phyloP scores from a whole-genome alignment of 2,329 filamentous ascomycete genomes.

The Talaromyces albobiverticillius region DNA sequence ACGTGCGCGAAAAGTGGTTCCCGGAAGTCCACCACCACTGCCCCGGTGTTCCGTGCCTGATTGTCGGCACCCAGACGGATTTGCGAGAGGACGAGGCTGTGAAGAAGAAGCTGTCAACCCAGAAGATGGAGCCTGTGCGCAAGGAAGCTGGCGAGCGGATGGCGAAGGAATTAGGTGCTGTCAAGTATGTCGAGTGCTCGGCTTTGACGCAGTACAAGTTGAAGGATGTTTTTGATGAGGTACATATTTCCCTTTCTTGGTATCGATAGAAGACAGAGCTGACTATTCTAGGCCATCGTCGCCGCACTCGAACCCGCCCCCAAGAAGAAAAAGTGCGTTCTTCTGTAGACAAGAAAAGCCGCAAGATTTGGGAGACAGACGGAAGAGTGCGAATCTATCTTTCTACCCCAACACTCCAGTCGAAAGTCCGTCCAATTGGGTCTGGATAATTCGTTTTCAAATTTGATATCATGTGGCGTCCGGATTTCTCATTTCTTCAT shows the following conservation, averaged over 20 bases:
- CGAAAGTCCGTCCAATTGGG: not conserved
- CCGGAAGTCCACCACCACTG: slow-evolving; percentile 99
- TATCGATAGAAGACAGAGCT: no score
- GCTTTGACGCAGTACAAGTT: slow-evolving; percentile 97
- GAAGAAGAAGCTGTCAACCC: slow-evolving; percentile 85
- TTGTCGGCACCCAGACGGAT: slow-evolving; percentile 97
- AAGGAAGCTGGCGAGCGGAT: slow-evolving; percentile 93
- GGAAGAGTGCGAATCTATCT: not conserved
- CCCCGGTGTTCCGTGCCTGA: slow-evolving; percentile 93
- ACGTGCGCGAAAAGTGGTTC: slow-evolving; percentile 99
- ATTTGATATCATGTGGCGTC: slow-evolving; percentile 18
- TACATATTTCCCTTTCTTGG: slow-evolving; percentile 49
- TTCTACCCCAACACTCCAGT: not conserved
- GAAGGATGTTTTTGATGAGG: slow-evolving; percentile 99
- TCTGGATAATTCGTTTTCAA: slow-evolving; percentile 1
- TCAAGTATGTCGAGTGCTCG: slow-evolving; percentile 99
- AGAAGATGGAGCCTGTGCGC: slow-evolving; percentile 91
- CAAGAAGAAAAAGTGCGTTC: slow-evolving; percentile 74
- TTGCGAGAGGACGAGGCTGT: slow-evolving; percentile 85
- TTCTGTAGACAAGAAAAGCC: slow-evolving; percentile 56
- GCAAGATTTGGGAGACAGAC: no score
- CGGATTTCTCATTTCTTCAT: not conserved
- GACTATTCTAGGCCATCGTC: slow-evolving; percentile 74
- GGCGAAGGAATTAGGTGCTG: slow-evolving; percentile 94
- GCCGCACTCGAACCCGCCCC: slow-evolving; percentile 84